Percentiles rank a stretch among this genome's conserved stretches.
These are phyloP conservation scores for Cladosporium sp. DNA, from an alignment of 2,329 filamentous ascomycete species.

Conservation along the genomic window DNA sequence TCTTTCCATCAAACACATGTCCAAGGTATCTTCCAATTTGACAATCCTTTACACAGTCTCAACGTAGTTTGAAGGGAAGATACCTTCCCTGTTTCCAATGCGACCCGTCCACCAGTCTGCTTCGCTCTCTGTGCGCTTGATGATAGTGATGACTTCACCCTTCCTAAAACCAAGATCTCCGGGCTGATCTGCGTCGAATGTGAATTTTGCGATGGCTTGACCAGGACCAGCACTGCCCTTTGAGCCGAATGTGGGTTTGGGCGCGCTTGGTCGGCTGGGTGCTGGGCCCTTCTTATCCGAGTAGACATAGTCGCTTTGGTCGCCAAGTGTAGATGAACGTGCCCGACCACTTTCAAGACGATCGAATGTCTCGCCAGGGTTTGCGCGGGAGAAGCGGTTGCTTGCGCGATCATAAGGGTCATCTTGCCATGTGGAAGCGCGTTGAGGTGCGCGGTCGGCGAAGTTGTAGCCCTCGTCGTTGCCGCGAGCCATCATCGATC, in stretches of 20 bases:
- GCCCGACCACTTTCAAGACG: constrained; percentile 31
- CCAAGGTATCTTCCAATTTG: background rate
- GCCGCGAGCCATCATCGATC: constrained; percentile 19
- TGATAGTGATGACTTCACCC: constrained; percentile 89
- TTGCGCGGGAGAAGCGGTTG: constrained; percentile 47
- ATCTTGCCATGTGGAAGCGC: constrained; percentile 70
- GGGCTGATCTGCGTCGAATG: constrained; percentile 88
- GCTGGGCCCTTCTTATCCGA: constrained; percentile 50
- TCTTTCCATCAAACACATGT: background rate
- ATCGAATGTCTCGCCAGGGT: constrained; percentile 50
- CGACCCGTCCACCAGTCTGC: constrained; percentile 98
- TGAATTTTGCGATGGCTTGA: constrained; percentile 86
- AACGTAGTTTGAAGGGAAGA: constrained; percentile 63
- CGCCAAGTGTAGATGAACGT: constrained; percentile 37
- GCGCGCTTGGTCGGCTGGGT: constrained; percentile 76
- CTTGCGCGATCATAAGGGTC: constrained; percentile 63
- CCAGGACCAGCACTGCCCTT: constrained; percentile 54
- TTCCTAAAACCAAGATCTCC: constrained; percentile 96
- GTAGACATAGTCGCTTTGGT: constrained; percentile 50
- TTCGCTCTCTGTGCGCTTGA: constrained; percentile 90
- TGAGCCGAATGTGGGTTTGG: constrained; percentile 76
- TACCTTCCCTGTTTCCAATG: constrained; percentile 78
- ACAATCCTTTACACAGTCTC: constrained; percentile 16
- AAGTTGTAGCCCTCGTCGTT: constrained; percentile 46
- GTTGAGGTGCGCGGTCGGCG: constrained; percentile 50